Evolutionary conservation across 1,284 basidiomycete species (phyloP), one percentile per base, ranked within the genome.

Genomic region (Pisolithus thermaeus): DNA sequence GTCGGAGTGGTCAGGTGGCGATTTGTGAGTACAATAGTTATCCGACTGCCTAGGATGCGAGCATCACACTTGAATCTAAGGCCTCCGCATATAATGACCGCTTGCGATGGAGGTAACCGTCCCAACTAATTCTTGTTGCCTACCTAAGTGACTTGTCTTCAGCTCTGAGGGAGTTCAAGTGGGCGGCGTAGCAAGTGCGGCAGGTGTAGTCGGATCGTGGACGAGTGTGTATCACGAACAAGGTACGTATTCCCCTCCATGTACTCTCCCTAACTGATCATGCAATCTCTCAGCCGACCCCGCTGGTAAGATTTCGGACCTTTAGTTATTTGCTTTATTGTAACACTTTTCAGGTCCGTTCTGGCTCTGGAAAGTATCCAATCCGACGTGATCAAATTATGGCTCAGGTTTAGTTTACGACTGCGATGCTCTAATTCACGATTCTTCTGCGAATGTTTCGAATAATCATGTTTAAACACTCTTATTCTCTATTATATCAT

Each of bases 151-250:
- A 18, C 16, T n/a, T 28, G 25, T 30, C 18, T 45, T 46, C 47
- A 72, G 76, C 49, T 85, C 82, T 27, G 79, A 81, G 64, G 84
- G 80, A 20, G 71, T 83, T 3, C 84, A 87, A 61, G 62, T 87
- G 18, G 84, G 84, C 9, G 73, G 74, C 28, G 69, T 81, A 18
- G 79, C 75, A 30, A 84, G 83, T 62, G 80, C 80, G 5, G 75
- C 75, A 46, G 85, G 84, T 3, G 69, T 87, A 16, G 73, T 81
- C 23, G 84, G 85, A 4, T 73, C 77, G 9, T 88, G 84, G 84
- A 79, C 80, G 3, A 81, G 81, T 4, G 76, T 74, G 12, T 61
- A 69, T 52, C 84, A 85, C 56, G 77, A 79, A 45, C 73, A 74
- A 57, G 80, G 83, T 82, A 51, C 36, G 40, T 55, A 16, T 22